Evolutionary conservation across 2,329 filamentous ascomycete genomes (phyloP), one percentile per base, ranked within the genome.

Genomic region (Cytospora leucostoma): DNA sequence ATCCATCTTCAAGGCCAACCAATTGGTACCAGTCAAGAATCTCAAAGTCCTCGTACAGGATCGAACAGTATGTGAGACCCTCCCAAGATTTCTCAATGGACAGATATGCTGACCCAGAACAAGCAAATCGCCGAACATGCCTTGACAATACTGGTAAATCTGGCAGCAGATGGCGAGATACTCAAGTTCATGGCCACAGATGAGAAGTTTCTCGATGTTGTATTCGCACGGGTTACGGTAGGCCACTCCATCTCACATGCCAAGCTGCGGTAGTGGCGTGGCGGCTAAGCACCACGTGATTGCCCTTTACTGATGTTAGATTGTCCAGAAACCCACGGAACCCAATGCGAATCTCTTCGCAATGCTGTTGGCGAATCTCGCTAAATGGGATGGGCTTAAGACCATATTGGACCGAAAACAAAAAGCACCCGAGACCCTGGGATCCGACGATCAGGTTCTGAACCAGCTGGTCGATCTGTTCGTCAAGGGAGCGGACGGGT

Each of bases 401-500:
- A 82, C 83, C 51, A 80, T 97, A 5, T 76, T 94, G 12, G 80
- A 82, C 5, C 80, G 90, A 61, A 90, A 89, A 71, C 89, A 92
- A 67, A 78, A 84, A 7, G 75, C 88, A 0, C 90, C 92, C 2
- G 84, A 87, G 61, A 81, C 82, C n/a, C 84, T 97, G 7, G 87
- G 86, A 7, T 89, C 86, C 1, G 91, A 92, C 49, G 84, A 88
- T 40, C 82, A 86, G 64, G 88, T 92, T 5, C 85, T 98, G 70
- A 93, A 97, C 74, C 95, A 98, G 76, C 80, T 99, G 35, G 87
- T 99, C 74, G 95, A 98, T 75, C 89, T 96, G 70, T 99, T 99
- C 73, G 95, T 98, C 73, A 96, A 95, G 78, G 94, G 94, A 21
- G 88, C 91, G 27, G 88, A 90, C 66, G 90, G 90, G 32, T 81